phyloP scores from a whole-genome alignment of 2,329 filamentous ascomycete species.

The Aspergillus quadricinctus region DNA sequence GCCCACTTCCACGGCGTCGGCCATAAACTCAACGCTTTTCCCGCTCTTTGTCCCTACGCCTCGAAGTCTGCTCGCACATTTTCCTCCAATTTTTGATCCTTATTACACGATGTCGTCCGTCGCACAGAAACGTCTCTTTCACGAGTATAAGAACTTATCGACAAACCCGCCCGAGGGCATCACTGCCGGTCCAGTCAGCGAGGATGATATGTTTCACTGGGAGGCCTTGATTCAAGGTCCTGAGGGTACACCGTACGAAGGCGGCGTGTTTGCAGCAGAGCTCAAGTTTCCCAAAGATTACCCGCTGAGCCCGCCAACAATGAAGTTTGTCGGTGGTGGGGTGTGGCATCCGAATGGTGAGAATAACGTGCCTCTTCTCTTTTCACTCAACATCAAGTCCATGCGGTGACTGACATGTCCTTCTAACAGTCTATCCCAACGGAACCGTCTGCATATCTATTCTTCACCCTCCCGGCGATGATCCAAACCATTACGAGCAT shows the following conservation, averaged over 20 bases:
- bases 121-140: slow-evolving; percentile 74
- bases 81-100: neutral
- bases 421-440: slow-evolving; percentile 72
- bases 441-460: slow-evolving; percentile 98
- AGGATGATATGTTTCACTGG: slow-evolving; percentile 95
- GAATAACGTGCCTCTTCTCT: slow-evolving; percentile 1
- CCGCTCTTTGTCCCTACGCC: neutral
- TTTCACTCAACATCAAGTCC: neutral
- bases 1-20: neutral
- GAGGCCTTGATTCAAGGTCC: slow-evolving; percentile 94
- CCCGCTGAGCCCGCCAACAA: slow-evolving; percentile 89
- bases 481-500: slow-evolving; percentile 97
- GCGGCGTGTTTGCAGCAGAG: slow-evolving; percentile 90
- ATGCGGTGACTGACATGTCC: neutral
- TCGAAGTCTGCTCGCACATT: neutral
- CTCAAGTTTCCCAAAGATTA: slow-evolving; percentile 95
- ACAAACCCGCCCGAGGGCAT: slow-evolving; percentile 97
- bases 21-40: neutral
- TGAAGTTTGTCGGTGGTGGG: slow-evolving; percentile 83
- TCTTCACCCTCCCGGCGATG: slow-evolving; percentile 90
- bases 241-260: slow-evolving; percentile 92
- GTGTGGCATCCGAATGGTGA: slow-evolving; percentile 96
- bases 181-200: slow-evolving; percentile 84
- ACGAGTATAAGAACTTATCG: slow-evolving; percentile 91
- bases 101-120: slow-evolving; percentile 39